Base-by-base conservation (phyloP, 441 rosid species). In the Geranium incanum region DNA sequence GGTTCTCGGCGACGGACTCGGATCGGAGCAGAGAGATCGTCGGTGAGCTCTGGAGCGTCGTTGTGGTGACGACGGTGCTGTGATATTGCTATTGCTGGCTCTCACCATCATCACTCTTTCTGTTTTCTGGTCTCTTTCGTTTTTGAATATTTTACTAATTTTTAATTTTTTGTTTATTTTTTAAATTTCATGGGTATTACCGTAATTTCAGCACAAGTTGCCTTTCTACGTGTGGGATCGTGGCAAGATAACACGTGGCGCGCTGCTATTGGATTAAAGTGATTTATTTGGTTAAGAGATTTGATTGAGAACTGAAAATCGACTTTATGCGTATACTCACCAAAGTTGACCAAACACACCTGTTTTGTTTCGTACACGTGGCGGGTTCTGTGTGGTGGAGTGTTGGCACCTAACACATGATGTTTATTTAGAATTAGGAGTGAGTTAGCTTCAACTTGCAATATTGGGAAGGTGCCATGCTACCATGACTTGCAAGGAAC, bases 41-140 rank as follows among this genome's bases (percentile, higher is more conserved):
- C 7, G 65, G 65, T 19, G 33, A 18, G 63, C 28, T 57, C 8
- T 59, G 65, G 23, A 55, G 62, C 19, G 62, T 55, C 19, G 62
- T 55, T 21, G 62, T 18, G 65, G 65, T 18, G 65, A 12, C 7
- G 65, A 59, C 65, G 65, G 65, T 16, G 65, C 65, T 59, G 65
- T 59, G 65, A 21, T 59, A 16, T 59, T 59, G 65, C 23, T 59
- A 19, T 59, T 59, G 33, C 65, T 59, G 9, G 65, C 65, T 59
- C 23, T 59, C 65, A 59, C 65, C 65, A 59, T 59, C 65, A 59
- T 59, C 65, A 19, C 65, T 59, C 65, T 45, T 59, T 59, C 65
- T 59, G 65, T 21, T 59, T 59, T 59, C 65, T 59, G 65, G 65
- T 59, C 65, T 19, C 65, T 59, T 59, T 59, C 65, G 65, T 59